A percentile compares a stretch with the other conserved stretches of the same genome.
phyloP scores from a whole-genome alignment of 1,139 yeast genomes.

The Pichia kudriavzevii region DNA sequence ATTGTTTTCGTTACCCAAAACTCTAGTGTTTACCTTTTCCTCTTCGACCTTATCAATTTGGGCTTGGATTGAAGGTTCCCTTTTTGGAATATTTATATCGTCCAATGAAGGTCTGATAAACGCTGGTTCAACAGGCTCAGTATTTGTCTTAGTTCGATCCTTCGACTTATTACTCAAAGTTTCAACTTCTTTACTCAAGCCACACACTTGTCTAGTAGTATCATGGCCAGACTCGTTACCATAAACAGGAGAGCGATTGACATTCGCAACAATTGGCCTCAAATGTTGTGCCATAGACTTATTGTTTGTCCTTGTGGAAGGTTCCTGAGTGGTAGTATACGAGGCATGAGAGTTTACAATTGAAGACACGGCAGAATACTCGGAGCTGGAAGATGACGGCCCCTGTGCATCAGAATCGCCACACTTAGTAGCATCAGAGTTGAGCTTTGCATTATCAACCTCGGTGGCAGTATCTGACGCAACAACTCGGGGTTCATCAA shows the following conservation, averaged over 20 bases:
- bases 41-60: neutral
- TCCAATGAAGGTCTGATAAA: too few relatives aligned
- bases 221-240: too few relatives aligned
- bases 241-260: constrained; percentile 1
- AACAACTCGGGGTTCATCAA: too few relatives aligned
- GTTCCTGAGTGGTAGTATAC: constrained; percentile 3
- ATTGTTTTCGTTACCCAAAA: neutral
- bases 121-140: neutral
- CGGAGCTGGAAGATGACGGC: too few relatives aligned
- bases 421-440: too few relatives aligned
- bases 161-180: too few relatives aligned
- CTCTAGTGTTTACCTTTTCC: neutral
- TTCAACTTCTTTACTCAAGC: too few relatives aligned
- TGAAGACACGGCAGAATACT: constrained; percentile 8
- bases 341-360: constrained; percentile 1
- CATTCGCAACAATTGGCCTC: constrained; percentile 19
- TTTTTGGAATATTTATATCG: neutral
- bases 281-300: constrained; percentile 27
- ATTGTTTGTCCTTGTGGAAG: too few relatives aligned
- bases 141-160: too few relatives aligned
- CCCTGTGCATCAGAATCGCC: too few relatives aligned
- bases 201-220: too few relatives aligned
- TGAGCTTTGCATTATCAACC: too few relatives aligned
- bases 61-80: neutral
- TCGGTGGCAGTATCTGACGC: constrained; percentile 6